Evolutionary conservation across 768 basidiomycete genomes (phyloP).

Genomic region (Russula abietina): DNA sequence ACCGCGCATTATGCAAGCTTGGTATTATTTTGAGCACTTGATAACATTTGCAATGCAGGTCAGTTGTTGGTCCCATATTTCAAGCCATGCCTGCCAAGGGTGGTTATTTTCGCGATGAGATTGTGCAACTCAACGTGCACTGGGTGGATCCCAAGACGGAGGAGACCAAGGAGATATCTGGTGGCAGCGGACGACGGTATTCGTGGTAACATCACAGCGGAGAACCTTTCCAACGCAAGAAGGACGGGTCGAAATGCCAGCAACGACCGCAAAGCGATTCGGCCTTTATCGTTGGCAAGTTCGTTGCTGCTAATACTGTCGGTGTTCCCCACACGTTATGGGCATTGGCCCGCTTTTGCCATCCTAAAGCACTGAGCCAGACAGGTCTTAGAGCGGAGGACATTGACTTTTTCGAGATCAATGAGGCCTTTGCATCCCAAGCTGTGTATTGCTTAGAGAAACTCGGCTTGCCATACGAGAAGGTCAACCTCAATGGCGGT

Average conservation of each 20-base stretch:
- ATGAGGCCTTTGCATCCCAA: slow-evolving; percentile 85
- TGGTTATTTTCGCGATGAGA: slow-evolving; percentile 78
- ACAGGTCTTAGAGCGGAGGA: slow-evolving; percentile 61
- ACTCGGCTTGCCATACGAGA: slow-evolving; percentile 63
- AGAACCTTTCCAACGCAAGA: slow-evolving; percentile 76
- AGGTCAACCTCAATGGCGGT: slow-evolving; percentile 84
- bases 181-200: slow-evolving; percentile 85
- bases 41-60: too few species aligned
- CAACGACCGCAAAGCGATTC: slow-evolving; percentile 72
- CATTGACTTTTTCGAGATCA: slow-evolving; percentile 88
- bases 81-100: too few species aligned
- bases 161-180: slow-evolving; percentile 53
- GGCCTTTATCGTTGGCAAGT: slow-evolving; percentile 85
- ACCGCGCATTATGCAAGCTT: slow-evolving; percentile 26
- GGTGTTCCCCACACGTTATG: slow-evolving; percentile 90
- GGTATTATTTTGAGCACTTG: too few species aligned
- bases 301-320: slow-evolving; percentile 57
- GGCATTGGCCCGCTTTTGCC: slow-evolving; percentile 84
- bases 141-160: slow-evolving; percentile 70
- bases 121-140: slow-evolving; percentile 70
- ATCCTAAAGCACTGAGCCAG: slow-evolving; percentile 65
- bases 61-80: too few species aligned
- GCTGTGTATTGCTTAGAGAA: slow-evolving; percentile 68
- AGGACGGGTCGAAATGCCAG: slow-evolving; percentile 76
- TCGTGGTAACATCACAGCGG: slow-evolving; percentile 74